phyloP scores from a whole-genome alignment of 164 flowering plant species.

The Magnolia sinica region DNA sequence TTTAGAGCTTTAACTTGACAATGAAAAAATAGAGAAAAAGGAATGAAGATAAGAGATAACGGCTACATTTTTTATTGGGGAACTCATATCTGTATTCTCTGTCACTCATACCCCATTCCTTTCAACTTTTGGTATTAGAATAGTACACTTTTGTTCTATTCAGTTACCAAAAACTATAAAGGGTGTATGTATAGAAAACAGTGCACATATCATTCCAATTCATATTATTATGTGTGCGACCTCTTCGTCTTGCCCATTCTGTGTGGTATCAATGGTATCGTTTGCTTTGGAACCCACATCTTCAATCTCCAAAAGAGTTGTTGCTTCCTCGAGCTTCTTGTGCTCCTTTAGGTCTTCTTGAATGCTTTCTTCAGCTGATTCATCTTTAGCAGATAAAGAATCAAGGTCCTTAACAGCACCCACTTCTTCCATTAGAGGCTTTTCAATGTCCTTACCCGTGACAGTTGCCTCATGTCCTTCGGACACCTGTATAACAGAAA shows the following conservation, averaged over 20 bases:
- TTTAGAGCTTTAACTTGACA: neutral
- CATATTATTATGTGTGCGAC: neutral
- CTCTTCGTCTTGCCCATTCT: neutral
- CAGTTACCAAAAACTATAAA: neutral
- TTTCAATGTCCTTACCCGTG: neutral
- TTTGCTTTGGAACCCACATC: neutral
- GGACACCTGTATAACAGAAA: constrained; percentile 6
- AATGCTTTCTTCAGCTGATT: neutral
- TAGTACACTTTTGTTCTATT: constrained; percentile 1
- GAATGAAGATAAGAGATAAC: too few species aligned
- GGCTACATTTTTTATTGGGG: neutral
- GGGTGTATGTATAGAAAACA: neutral
- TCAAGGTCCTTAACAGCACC: neutral
- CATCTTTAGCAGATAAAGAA: neutral
- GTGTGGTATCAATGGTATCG: neutral
- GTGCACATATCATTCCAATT: neutral
- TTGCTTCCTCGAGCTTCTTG: neutral
- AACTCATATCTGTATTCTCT: constrained; percentile 14
- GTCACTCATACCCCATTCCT: neutral
- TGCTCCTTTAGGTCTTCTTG: constrained; percentile 4
- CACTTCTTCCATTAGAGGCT: neutral
- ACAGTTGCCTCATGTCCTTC: neutral
- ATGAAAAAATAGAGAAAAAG: too few species aligned
- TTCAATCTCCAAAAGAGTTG: neutral
- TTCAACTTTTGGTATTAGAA: neutral